Evolutionary conservation across 2,329 filamentous ascomycete genomes (phyloP).

Genomic region (Daldinia sp.): DNA sequence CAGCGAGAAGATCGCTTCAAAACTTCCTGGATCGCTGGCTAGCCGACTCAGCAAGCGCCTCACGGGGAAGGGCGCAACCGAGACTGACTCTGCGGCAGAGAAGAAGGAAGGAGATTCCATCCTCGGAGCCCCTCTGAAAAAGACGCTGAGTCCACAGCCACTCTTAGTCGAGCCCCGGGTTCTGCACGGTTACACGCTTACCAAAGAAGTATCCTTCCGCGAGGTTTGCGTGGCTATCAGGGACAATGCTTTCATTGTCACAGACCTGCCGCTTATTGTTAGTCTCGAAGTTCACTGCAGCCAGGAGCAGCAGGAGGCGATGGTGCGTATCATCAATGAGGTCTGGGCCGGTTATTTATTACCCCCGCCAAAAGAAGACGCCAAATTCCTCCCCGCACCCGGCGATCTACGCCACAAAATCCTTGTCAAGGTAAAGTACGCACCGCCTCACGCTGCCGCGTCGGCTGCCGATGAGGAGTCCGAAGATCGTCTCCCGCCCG

Average conservation of each 20-base stretch:
- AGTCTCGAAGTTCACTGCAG: conserved; percentile 92
- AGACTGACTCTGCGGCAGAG: conserved; percentile 3
- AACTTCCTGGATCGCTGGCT: conserved; percentile 59
- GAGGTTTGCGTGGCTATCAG: conserved; percentile 85
- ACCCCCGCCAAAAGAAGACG: conserved; percentile 62
- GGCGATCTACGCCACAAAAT: conserved; percentile 81
- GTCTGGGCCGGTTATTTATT: conserved; percentile 82
- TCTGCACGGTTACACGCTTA: conserved; percentile 89
- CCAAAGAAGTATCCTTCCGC: conserved; percentile 87
- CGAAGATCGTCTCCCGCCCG: conserved; percentile 46
- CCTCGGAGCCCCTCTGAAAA: conserved; percentile 30
- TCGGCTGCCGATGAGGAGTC: conserved; percentile 48
- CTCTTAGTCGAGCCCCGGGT: conserved; percentile 76
- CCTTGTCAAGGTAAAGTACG: conserved; percentile 83
- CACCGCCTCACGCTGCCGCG: conserved; percentile 55
- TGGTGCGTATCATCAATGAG: conserved; percentile 92
- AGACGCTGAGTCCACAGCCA: conserved; percentile 47
- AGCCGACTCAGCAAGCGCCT: conserved; percentile 60
- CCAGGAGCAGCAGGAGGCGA: conserved; percentile 83
- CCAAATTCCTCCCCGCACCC: conserved; percentile 72
- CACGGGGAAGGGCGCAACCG: conserved; percentile 27
- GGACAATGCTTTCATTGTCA: conserved; percentile 80
- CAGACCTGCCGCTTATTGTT: conserved; percentile 88
- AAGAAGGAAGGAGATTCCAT: conserved; percentile 15
- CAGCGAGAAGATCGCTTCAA: conserved; percentile 72